Evolutionary conservation across 2,329 filamentous ascomycete species (phyloP).

Genomic region (Huntiella abstrusa): DNA sequence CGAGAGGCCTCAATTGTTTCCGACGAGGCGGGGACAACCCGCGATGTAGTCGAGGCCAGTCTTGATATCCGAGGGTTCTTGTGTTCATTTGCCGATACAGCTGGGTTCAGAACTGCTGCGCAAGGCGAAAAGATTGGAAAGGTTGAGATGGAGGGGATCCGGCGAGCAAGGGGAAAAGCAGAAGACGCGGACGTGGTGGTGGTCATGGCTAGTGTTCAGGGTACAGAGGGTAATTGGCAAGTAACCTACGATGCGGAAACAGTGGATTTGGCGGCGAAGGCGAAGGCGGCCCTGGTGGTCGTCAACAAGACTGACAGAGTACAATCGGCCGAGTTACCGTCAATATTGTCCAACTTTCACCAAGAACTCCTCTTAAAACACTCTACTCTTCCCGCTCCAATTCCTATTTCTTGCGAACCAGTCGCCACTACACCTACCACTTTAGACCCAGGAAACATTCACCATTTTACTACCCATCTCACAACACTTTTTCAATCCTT

Average conservation of each 20-base stretch:
- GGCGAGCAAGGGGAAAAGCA: conserved; percentile 64
- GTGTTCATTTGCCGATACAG: conserved; percentile 89
- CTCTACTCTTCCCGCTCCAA: background rate
- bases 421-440: conserved; percentile 49
- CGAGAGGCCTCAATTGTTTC: conserved; percentile 92
- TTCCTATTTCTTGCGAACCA: conserved; percentile 13
- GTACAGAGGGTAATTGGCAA: conserved; percentile 7
- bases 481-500: conserved; percentile 49
- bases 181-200: conserved; percentile 71
- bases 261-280: conserved; percentile 30
- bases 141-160: conserved; percentile 80
- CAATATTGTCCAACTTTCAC: conserved; percentile 6
- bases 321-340: conserved; percentile 20
- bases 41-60: conserved; percentile 82
- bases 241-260: conserved; percentile 39
- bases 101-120: conserved; percentile 50
- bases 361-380: background rate
- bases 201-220: conserved; percentile 58
- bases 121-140: conserved; percentile 34
- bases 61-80: conserved; percentile 80
- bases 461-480: conserved; percentile 47
- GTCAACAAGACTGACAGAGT: conserved; percentile 44
- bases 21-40: conserved; percentile 75
- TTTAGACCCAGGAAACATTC: conserved; percentile 44
- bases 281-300: conserved; percentile 32